Conservation (phyloP, 257 asterid genomes). For the Leptodermis oblonga region DNA sequence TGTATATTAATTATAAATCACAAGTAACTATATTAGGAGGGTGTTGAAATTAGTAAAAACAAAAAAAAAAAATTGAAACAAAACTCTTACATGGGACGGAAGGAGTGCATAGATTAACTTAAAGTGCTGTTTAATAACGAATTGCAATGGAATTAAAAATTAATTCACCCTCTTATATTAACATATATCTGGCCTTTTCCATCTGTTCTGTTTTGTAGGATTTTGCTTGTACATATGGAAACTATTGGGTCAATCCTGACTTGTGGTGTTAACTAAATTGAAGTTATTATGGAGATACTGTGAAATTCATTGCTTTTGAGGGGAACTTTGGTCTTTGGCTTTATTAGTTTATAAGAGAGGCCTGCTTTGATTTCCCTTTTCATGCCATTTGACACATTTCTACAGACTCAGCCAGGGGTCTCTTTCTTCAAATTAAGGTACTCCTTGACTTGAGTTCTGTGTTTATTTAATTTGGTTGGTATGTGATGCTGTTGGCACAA, state of each 20-base stretch:
- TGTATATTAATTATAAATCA: no score
- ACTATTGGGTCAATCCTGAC: background rate
- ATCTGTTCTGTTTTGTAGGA: background rate
- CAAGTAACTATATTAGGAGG: no score
- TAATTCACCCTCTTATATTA: background rate
- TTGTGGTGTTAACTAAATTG: background rate
- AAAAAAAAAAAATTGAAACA: no score
- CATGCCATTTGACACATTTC: slow-evolving; percentile 62
- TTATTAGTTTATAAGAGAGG: slow-evolving; percentile 22
- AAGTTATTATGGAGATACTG: background rate
- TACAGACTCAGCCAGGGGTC: background rate
- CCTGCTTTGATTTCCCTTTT: slow-evolving; percentile 42
- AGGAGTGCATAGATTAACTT: no score
- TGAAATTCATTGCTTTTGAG: background rate
- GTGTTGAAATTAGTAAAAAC: no score
- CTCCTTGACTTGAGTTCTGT: background rate
- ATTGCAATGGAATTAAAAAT: no score
- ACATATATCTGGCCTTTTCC: background rate
- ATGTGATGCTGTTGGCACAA: background rate
- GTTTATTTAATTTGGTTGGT: background rate
- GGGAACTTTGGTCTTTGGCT: background rate
- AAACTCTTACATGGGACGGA: no score
- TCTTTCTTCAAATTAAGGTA: background rate
- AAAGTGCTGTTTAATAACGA: no score
- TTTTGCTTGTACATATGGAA: background rate